A percentile compares a stretch with the other conserved stretches of the same genome.
Evolutionary conservation across 2,329 filamentous ascomycete genomes (phyloP).

Genomic region (Ceratocystis destructans): DNA sequence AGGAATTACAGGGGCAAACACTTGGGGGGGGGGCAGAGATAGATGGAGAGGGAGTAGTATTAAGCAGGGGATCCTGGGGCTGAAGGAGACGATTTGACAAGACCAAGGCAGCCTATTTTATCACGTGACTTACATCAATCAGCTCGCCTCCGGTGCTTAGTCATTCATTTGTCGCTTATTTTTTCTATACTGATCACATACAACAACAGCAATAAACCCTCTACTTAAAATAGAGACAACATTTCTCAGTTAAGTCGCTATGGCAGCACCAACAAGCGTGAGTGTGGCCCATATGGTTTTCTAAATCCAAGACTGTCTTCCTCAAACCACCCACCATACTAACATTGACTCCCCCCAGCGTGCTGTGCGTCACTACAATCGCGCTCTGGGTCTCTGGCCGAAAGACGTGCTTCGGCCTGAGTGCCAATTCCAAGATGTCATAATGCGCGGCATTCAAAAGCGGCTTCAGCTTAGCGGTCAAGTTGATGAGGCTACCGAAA

Average conservation of each 20-base stretch:
- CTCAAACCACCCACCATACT: background rate
- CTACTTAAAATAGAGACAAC: background rate
- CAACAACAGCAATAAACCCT: background rate
- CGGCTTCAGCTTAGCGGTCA: constrained; percentile 22
- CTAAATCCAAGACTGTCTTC: too few relatives aligned
- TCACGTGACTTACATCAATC: background rate
- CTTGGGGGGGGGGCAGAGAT: too few relatives aligned
- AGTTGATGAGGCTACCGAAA: constrained; percentile 8
- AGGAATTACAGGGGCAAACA: background rate
- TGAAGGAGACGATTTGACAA: background rate
- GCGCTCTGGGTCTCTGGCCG: constrained; percentile 46
- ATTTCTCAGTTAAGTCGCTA: constrained; percentile 5
- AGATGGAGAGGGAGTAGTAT: background rate
- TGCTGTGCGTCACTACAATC: constrained; percentile 31
- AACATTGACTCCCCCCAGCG: constrained; percentile 10
- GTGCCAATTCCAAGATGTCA: constrained; percentile 45
- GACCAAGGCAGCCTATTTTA: background rate
- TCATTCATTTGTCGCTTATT: background rate
- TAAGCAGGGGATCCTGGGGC: background rate
- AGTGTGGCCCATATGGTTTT: background rate
- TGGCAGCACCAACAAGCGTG: constrained; percentile 22
- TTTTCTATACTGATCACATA: background rate
- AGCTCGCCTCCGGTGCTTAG: background rate
- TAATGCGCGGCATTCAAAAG: constrained; percentile 26
- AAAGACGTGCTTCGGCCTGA: constrained; percentile 49